Base-by-base conservation (phyloP, 2,329 filamentous ascomycete species). In the Cadophora sp. region DNA sequence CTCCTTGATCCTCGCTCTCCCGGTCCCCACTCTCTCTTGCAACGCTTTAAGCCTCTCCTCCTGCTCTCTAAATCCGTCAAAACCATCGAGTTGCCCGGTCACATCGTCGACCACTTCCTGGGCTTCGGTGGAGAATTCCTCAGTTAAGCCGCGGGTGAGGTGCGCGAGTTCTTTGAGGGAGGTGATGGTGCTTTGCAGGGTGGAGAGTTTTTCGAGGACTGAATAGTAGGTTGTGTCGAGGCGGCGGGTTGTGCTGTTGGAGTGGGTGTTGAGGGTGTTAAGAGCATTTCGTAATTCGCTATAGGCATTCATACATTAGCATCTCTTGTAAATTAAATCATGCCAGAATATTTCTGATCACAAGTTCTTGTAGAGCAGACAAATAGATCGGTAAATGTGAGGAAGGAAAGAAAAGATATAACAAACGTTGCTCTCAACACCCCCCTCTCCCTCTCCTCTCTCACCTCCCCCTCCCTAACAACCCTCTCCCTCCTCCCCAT, bases 171-270 rank as follows among this genome's bases (percentile, higher is more conserved):
- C 88, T 74, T 89, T 89, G 31, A 95, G 81, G 2, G 85, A 85
- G 6, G 82, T 78, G 48, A 94, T 86, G 0, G 89, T 92, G 72
- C 83, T 85, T 64, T 90, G 89, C 46, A 94, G 81, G 0, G 84
- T 79, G 61, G 85, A 85, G 60, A 91, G 84, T 75, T 91, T 92
- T 76, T 92, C 89, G 34, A 93, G 82, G 11, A 94, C 86, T 0
- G 87, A 86, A 71, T 92, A 91, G 80, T 94, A 94, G 3, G 90
- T 90, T 68, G 91, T 87, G 77, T 94, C 91, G 51, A 95, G 86
- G 40, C 86, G 86, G 69, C 85, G 84, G 19, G 89, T 92, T 27
- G 89, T 87, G 26, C 83, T 80, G 65, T 87, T 84, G 26, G 91
- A 91, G 77, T 89, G 84, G 37, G 84, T 80, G 73, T 84, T 85